Evolutionary conservation across 305 asterid genomes (phyloP).

Genomic region (Ilex paraguariensis): DNA sequence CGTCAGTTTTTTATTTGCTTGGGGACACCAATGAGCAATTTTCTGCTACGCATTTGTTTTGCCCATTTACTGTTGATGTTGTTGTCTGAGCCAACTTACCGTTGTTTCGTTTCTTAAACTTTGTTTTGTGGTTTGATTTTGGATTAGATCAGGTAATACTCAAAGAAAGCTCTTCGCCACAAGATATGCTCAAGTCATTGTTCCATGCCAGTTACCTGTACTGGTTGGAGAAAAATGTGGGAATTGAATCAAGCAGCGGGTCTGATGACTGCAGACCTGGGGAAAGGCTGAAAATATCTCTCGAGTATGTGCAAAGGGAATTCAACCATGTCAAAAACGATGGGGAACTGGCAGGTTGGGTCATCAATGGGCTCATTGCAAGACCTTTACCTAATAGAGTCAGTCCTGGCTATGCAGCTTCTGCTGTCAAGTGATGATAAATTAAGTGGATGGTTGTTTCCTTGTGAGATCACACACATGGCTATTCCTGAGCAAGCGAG

Average conservation of each 20-base stretch:
- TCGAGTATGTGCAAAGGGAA: slow-evolving; percentile 67
- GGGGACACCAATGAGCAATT: background rate
- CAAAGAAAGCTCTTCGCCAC: slow-evolving; percentile 70
- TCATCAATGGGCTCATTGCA: slow-evolving; percentile 69
- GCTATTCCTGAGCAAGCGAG: slow-evolving; percentile 13
- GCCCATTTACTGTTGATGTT: background rate
- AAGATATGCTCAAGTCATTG: slow-evolving; percentile 84
- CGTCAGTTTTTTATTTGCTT: too few species aligned
- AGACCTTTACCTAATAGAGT: slow-evolving; percentile 75
- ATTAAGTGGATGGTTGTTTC: background rate
- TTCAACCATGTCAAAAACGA: slow-evolving; percentile 70
- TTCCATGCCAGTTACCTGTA: slow-evolving; percentile 79
- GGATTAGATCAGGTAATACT: slow-evolving; percentile 59
- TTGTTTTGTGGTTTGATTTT: slow-evolving; percentile 8
- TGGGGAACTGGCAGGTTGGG: slow-evolving; percentile 74
- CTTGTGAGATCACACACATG: background rate
- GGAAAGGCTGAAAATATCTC: slow-evolving; percentile 74
- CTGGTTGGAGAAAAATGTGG: slow-evolving; percentile 92
- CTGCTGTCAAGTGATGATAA: slow-evolving; percentile 33
- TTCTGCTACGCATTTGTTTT: background rate
- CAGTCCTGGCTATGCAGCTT: slow-evolving; percentile 36
- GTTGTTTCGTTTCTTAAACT: slow-evolving; percentile 5
- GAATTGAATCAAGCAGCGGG: slow-evolving; percentile 48
- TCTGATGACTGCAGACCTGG: slow-evolving; percentile 69
- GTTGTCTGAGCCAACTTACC: background rate